Percentiles rank a stretch among this genome's conserved stretches.
These are phyloP conservation scores for Lactarius sp. DNA, from an alignment of 768 basidiomycete genomes.

Conservation along the genomic window DNA sequence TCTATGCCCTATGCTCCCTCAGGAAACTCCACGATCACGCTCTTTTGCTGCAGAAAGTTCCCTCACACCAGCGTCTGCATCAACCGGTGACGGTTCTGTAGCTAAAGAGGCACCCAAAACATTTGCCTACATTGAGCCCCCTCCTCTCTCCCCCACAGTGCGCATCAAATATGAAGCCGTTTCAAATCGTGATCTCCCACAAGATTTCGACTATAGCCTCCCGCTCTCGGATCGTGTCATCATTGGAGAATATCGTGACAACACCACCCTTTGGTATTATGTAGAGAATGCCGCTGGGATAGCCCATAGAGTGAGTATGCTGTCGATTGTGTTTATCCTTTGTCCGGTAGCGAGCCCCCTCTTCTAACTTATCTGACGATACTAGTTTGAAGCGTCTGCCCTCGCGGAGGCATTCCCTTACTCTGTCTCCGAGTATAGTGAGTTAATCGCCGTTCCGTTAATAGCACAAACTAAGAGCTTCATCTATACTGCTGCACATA, in stretches of 20 bases:
- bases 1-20: not conserved
- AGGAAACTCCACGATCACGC: not conserved
- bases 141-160: constrained; percentile 6
- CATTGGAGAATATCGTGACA: constrained; percentile 22
- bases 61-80: not conserved
- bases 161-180: constrained; percentile 18
- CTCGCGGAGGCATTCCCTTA: constrained; percentile 18
- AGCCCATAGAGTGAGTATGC: constrained; percentile 18
- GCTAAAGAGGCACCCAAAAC: not conserved
- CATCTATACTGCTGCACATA: not conserved
- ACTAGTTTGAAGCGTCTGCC: constrained; percentile 15
- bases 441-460: not conserved
- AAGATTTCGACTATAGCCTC: constrained; percentile 16
- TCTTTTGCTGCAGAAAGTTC: not conserved
- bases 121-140: constrained; percentile 5
- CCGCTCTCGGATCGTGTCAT: constrained; percentile 17
- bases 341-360: not conserved
- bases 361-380: not conserved
- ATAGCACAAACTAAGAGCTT: not conserved
- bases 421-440: constrained; percentile 24
- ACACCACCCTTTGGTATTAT: constrained; percentile 23
- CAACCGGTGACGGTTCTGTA: not conserved
- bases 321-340: not conserved
- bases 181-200: constrained; percentile 16
- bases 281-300: constrained; percentile 16